Evolutionary conservation across 805 yeast genomes (phyloP).

Genomic region (Candida silvicultrix): DNA sequence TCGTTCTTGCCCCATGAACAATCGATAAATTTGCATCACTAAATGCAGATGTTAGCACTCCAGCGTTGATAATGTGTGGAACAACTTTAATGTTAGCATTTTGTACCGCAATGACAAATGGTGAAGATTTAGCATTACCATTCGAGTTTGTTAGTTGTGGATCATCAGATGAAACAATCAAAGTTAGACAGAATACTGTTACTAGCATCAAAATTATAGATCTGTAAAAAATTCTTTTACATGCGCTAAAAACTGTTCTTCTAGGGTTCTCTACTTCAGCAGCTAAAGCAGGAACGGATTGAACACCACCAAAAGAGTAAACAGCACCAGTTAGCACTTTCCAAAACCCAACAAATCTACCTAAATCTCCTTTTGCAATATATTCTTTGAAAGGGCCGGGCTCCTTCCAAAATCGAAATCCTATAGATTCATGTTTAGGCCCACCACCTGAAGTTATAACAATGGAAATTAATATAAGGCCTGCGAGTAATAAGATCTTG

Average conservation of each 20-base stretch:
- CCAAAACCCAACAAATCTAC: constrained; percentile 56
- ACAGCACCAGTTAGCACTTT: constrained; percentile 53
- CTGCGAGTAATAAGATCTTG: constrained; percentile 56
- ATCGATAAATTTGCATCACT: constrained; percentile 29
- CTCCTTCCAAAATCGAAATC: constrained; percentile 29
- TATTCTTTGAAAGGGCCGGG: constrained; percentile 26
- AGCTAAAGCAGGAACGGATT: constrained; percentile 46
- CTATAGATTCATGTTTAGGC: constrained; percentile 34
- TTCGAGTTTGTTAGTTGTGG: constrained; percentile 21
- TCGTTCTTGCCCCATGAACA: constrained; percentile 26
- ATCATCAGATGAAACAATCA: constrained; percentile 29
- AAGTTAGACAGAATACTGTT: constrained; percentile 27
- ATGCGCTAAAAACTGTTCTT: constrained; percentile 52
- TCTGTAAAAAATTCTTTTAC: constrained; percentile 31
- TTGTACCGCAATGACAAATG: constrained; percentile 38
- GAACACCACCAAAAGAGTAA: constrained; percentile 53
- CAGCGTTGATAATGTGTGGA: constrained; percentile 32
- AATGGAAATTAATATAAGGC: constrained; percentile 48
- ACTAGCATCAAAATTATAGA: constrained; percentile 25
- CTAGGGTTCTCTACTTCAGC: constrained; percentile 54
- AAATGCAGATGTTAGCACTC: constrained; percentile 33
- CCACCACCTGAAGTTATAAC: constrained; percentile 60
- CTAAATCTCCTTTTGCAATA: constrained; percentile 33
- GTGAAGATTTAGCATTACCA: constrained; percentile 30
- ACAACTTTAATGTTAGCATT: constrained; percentile 37